Conservation (phyloP, 1,139 yeast genomes). For the Eremothecium gossypii region DNA sequence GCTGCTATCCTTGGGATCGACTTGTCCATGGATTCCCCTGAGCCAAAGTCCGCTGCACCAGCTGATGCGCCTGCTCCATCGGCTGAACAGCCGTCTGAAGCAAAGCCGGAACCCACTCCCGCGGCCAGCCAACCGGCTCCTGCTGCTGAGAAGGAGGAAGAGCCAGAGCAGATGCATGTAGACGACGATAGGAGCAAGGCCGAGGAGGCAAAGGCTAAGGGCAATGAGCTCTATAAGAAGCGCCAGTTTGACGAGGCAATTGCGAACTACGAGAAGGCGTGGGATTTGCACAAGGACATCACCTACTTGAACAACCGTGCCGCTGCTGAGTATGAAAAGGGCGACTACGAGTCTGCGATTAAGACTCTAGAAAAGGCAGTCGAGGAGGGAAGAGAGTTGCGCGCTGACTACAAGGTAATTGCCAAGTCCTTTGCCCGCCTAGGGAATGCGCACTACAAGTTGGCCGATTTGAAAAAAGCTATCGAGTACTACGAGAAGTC, state of each 20-base stretch:
- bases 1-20: conserved; percentile 82
- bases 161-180: conserved; percentile 32
- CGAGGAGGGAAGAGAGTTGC: conserved; percentile 78
- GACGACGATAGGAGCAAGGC: conserved; percentile 46
- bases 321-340: conserved; percentile 95
- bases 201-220: conserved; percentile 73
- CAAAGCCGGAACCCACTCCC: conserved; percentile 26
- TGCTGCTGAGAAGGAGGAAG: conserved; percentile 20
- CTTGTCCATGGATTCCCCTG: conserved; percentile 41
- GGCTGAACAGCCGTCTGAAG: conserved; percentile 19
- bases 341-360: conserved; percentile 79
- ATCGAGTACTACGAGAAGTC: conserved; percentile 76
- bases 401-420: conserved; percentile 85
- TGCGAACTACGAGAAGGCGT: conserved; percentile 74
- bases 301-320: conserved; percentile 94
- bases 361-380: conserved; percentile 73
- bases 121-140: conserved; percentile 23
- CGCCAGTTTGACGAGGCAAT: conserved; percentile 92
- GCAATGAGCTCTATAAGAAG: conserved; percentile 77
- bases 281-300: conserved; percentile 73
- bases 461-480: conserved; percentile 64
- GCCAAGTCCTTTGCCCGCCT: conserved; percentile 92
- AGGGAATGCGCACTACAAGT: conserved; percentile 73
- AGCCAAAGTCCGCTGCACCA: conserved; percentile 28
- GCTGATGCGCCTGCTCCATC: conserved; percentile 10